These are phyloP conservation scores for Ustilago shanxiensis DNA, from an alignment of 1,284 basidiomycete species.

Conservation along the genomic window DNA sequence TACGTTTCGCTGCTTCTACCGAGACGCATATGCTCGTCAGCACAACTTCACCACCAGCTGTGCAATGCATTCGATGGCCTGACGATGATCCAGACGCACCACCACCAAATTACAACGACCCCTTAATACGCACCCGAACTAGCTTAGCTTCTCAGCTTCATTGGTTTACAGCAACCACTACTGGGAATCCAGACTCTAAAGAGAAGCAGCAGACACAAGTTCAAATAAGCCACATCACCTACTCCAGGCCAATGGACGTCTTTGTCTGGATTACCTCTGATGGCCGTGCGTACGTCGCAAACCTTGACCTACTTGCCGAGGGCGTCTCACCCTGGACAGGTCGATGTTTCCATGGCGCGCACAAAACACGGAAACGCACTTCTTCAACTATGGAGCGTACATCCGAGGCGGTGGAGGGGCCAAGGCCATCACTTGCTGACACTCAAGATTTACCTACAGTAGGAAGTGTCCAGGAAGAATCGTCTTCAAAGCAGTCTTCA, in stretches of 20 bases:
- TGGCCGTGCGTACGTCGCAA: constrained; percentile 55
- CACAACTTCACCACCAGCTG: constrained; percentile 59
- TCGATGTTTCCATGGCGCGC: constrained; percentile 52
- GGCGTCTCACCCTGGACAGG: constrained; percentile 46
- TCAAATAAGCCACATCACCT: constrained; percentile 37
- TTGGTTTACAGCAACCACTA: constrained; percentile 37
- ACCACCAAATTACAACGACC: constrained; percentile 29
- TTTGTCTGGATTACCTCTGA: constrained; percentile 65
- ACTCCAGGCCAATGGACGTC: constrained; percentile 64
- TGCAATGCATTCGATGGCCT: constrained; percentile 68
- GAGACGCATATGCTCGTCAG: constrained; percentile 63
- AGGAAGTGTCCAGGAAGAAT: background rate
- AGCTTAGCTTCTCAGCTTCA: constrained; percentile 36
- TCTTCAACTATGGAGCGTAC: constrained; percentile 15
- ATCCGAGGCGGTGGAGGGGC: background rate
- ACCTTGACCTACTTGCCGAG: constrained; percentile 45
- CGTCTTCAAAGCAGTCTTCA: background rate
- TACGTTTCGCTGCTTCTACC: constrained; percentile 48
- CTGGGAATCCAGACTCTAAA: background rate
- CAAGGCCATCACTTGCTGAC: background rate
- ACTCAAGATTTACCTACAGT: background rate
- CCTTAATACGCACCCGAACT: constrained; percentile 51
- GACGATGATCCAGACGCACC: constrained; percentile 38
- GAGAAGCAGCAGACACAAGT: constrained; percentile 9
- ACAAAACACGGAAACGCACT: constrained; percentile 24